Conservation (phyloP, 225 moss, liverwort and hornwort genomes). For the Pseudisothecium myosuroides region DNA sequence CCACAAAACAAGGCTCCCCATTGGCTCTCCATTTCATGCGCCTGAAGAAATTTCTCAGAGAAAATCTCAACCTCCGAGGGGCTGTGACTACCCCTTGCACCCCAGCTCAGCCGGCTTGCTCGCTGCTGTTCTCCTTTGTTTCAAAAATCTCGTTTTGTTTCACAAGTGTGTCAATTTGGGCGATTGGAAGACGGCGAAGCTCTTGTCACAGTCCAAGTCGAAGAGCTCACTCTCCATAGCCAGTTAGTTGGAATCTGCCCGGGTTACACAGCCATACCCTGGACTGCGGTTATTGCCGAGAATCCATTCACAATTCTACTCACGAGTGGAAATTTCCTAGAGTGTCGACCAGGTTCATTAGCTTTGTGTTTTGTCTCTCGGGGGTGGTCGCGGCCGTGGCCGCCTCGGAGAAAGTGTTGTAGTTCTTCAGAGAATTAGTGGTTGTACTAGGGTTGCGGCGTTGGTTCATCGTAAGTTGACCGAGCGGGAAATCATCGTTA, state of each 20-base stretch:
- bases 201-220: neutral
- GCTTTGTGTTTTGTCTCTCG: neutral
- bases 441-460: neutral
- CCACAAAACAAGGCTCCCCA: too few species aligned
- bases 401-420: neutral
- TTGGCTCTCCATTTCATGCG: too few species aligned
- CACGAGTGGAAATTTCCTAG: neutral
- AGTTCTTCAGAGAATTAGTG: neutral
- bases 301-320: neutral
- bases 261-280: neutral
- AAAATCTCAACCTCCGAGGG: too few species aligned
- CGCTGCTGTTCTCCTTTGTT: neutral
- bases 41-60: too few species aligned
- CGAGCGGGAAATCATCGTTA: neutral
- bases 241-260: neutral
- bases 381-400: neutral
- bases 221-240: neutral
- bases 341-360: neutral
- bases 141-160: neutral
- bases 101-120: too few species aligned
- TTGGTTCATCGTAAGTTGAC: neutral
- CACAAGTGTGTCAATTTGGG: neutral
- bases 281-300: neutral
- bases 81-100: too few species aligned
- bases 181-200: neutral